Evolutionary conservation across 495 filamentous ascomycete species (phyloP), one percentile per base, ranked within the genome.

Genomic region (Haplographium delicatum): DNA sequence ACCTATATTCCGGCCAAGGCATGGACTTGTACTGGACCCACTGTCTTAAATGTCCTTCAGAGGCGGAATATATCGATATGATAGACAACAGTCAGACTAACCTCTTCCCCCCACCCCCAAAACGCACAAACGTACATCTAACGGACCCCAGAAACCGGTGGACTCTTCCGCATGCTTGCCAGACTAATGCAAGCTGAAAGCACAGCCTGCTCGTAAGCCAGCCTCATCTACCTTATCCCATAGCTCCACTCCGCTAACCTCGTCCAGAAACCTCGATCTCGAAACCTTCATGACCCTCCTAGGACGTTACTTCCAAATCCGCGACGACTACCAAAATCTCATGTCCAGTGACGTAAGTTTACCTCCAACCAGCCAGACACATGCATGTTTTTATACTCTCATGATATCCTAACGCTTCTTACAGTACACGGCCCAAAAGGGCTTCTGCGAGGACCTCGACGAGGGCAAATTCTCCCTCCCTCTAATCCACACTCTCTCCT

Each of bases 261-360:
- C 6, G 18, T 3, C 50, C 4, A 35, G 37, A 44, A 44, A 15
- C n/a, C 18, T 54, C 9, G 50, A 62, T 25, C 38, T 66, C 13
- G 51, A 54, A 16, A 7, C 31, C 5, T 40, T 69, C 8, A 52
- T 52, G 13, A 47, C 22, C 4, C 42, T 59, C 1, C 26, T 72
- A 0, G 68, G 68, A 2, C 51, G 58, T 1, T 64, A 49, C 28
- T 70, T 63, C 44, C 69, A 71, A 19, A 60, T 69, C 18, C 60
- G 68, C 0, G 68, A 72, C 51, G 65, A 71, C 25, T 69, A 70
- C 37, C 20, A 54, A 38, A 71, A 71, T 19, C 60, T 71, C 2
- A 30, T 31, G 13, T 31, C 28, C 6, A 6, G 6, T 6, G 28
- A 31, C 13, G 28, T 31, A 31, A 31, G 28, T 31, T 6, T n/a